These are phyloP conservation scores for Fusarium equiseti DNA, from an alignment of 2,329 filamentous ascomycete species.

Conservation along the genomic window DNA sequence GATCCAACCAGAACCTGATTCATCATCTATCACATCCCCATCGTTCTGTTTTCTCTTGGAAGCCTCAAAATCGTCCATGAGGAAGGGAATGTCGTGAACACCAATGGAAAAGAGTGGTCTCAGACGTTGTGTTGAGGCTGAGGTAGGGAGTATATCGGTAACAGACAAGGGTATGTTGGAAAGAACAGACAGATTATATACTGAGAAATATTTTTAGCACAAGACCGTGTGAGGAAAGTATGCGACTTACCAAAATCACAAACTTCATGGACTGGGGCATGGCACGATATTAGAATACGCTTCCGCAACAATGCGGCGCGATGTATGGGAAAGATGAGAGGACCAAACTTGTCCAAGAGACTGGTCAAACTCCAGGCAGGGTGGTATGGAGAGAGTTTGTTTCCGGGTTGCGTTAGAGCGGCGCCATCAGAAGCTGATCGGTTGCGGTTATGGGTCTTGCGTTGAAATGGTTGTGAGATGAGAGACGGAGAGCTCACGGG, in stretches of 20 bases:
- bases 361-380: slow-evolving; percentile 85
- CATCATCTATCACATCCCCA: slow-evolving; percentile 57
- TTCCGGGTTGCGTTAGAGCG: slow-evolving; percentile 68
- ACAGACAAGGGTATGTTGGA: slow-evolving; percentile 86
- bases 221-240: accelerated
- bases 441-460: slow-evolving; percentile 64
- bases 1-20: slow-evolving; percentile 79
- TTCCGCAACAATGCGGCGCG: slow-evolving; percentile 88
- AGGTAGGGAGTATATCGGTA: slow-evolving; percentile 74
- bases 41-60: slow-evolving; percentile 55
- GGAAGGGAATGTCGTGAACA: slow-evolving; percentile 88
- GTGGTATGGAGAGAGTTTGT: slow-evolving; percentile 81
- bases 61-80: slow-evolving; percentile 71
- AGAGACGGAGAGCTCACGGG: slow-evolving; percentile 65
- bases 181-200: slow-evolving; percentile 93
- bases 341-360: slow-evolving; percentile 86
- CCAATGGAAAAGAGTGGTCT: slow-evolving; percentile 92
- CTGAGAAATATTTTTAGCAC: slow-evolving; percentile 59
- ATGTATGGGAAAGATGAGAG: slow-evolving; percentile 90
- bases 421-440: slow-evolving; percentile 73
- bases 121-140: slow-evolving; percentile 73
- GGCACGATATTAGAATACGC: slow-evolving; percentile 86
- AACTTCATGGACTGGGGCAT: slow-evolving; percentile 84
- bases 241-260: slow-evolving; percentile 84
- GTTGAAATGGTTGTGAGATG: slow-evolving; percentile 48